phyloP scores from a whole-genome alignment of 176 grass and related monocot species.

The Paspalum vaginatum region DNA sequence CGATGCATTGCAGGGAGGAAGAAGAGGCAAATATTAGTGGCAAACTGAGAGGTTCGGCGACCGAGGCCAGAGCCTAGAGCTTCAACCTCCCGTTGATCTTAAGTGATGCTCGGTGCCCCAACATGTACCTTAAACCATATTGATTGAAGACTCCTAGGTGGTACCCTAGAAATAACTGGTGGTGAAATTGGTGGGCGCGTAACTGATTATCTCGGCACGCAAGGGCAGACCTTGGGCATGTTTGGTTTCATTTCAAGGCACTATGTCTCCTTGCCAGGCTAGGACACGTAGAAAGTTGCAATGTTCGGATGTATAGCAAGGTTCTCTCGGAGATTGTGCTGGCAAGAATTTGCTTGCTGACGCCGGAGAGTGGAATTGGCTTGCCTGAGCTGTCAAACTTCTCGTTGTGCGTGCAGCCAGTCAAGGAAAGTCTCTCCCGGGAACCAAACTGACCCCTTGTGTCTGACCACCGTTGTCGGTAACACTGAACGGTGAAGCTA shows the following conservation, averaged over 20 bases:
- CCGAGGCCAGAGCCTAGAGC: constrained; percentile 45
- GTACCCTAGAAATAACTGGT: background rate
- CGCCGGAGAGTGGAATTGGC: no score
- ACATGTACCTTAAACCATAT: constrained; percentile 43
- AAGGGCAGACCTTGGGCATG: no score
- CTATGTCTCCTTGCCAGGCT: no score
- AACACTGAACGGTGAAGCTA: constrained; percentile 25
- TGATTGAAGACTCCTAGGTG: constrained; percentile 30
- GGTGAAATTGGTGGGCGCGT: background rate
- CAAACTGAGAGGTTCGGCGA: constrained; percentile 35
- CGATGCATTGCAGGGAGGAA: constrained; percentile 37
- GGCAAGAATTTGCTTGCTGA: no score
- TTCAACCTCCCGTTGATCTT: constrained; percentile 37
- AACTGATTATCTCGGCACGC: constrained; percentile 26
- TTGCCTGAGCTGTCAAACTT: no score
- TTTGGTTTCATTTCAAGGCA: no score
- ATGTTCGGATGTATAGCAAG: no score
- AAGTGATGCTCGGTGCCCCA: constrained; percentile 25
- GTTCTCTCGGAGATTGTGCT: no score
- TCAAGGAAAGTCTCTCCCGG: no score
- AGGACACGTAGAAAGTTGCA: no score
- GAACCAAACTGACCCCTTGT: no score
- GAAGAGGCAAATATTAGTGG: constrained; percentile 44
- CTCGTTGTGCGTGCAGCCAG: no score
- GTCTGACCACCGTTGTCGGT: constrained; percentile 33